A percentile compares a stretch with the other conserved stretches of the same genome.
Evolutionary conservation across 192 early-diverging fungal species (phyloP).

Genomic region (Backusella morwellensis): DNA sequence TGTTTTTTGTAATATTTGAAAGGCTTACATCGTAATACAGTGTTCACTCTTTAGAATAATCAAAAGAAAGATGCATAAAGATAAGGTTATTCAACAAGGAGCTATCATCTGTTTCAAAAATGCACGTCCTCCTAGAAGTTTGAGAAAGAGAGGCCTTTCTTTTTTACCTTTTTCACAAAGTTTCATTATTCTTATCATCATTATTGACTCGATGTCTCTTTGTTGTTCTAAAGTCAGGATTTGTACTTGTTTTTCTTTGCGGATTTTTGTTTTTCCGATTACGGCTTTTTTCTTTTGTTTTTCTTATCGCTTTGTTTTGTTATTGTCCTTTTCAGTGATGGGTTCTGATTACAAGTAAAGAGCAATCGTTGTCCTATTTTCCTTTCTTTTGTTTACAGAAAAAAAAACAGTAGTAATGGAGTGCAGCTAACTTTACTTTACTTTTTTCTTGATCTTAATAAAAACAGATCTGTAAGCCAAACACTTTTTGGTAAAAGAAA

Average conservation of each 20-base stretch:
- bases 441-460: neutral
- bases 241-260: neutral
- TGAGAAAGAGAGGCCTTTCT: neutral
- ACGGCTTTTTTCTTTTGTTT: neutral
- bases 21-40: too few species aligned
- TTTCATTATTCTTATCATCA: neutral
- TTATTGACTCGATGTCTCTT: neutral
- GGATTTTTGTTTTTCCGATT: neutral
- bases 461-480: neutral
- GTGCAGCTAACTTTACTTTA: neutral
- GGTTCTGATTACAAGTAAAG: constrained; percentile 3
- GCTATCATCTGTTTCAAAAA: neutral
- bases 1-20: neutral
- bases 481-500: neutral
- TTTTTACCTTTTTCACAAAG: neutral
- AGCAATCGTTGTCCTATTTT: neutral
- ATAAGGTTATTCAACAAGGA: neutral
- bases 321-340: neutral
- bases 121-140: neutral
- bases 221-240: neutral
- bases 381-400: neutral
- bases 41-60: neutral
- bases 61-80: neutral
- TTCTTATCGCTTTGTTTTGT: neutral
- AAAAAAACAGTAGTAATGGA: neutral